These are phyloP conservation scores for Podila horticola DNA, from an alignment of 192 early-diverging fungal species.

Conservation along the genomic window DNA sequence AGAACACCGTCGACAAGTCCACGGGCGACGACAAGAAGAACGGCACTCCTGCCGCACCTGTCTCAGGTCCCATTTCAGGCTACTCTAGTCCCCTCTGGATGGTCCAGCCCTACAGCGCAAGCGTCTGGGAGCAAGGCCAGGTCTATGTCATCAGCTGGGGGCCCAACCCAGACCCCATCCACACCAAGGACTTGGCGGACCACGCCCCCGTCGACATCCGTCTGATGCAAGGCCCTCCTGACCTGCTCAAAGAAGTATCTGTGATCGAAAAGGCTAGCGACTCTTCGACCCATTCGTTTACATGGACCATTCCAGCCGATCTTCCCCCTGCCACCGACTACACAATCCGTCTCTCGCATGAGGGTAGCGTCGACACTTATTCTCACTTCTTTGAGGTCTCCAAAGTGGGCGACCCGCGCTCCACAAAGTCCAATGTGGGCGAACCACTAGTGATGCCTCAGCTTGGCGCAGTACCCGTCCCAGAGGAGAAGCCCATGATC, in stretches of 20 bases:
- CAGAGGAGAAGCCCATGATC: constrained; percentile 9
- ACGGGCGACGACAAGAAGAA: no score
- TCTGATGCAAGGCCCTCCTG: constrained; percentile 38
- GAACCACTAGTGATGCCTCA: constrained; percentile 39
- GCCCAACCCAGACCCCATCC: constrained; percentile 30
- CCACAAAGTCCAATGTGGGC: constrained; percentile 31
- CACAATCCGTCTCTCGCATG: constrained; percentile 35
- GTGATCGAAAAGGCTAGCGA: constrained; percentile 4
- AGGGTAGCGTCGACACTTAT: constrained; percentile 21
- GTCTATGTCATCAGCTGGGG: constrained; percentile 44
- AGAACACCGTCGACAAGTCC: no score
- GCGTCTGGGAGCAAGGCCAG: constrained; percentile 39
- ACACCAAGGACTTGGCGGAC: constrained; percentile 16
- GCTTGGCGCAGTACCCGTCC: constrained; percentile 10
- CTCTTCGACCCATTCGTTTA: constrained; percentile 14
- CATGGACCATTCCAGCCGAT: constrained; percentile 26
- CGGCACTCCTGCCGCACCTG: no score
- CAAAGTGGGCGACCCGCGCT: constrained; percentile 27
- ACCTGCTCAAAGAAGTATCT: constrained; percentile 1
- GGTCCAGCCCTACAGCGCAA: constrained; percentile 29
- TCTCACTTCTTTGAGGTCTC: constrained; percentile 48
- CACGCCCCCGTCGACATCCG: constrained; percentile 29
- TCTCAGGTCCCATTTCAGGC: neutral
- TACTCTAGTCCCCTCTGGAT: constrained; percentile 27
- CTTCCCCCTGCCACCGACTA: constrained; percentile 28